phyloP scores from a whole-genome alignment of 176 grass and related monocot species.

The Saccharum officinarum region DNA sequence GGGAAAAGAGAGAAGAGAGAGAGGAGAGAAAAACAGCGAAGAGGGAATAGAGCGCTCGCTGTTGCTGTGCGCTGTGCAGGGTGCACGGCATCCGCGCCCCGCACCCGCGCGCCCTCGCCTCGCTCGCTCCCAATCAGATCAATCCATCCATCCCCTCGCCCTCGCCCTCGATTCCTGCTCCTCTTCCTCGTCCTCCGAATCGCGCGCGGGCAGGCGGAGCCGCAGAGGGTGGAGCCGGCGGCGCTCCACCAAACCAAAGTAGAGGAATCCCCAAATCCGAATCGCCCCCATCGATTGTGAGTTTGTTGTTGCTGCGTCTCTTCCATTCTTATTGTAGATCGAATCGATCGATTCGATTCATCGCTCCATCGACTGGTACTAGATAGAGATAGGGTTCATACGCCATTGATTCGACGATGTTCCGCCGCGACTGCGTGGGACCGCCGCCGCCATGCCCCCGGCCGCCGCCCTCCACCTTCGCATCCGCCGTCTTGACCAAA shows the following conservation, averaged over 20 bases:
- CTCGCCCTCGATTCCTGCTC: not conserved
- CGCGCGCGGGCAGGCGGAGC: not conserved
- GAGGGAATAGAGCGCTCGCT: too few species aligned
- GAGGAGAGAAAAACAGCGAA: too few species aligned
- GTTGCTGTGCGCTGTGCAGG: not conserved
- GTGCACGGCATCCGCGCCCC: not conserved
- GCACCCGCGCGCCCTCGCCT: not conserved
- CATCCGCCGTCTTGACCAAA: not conserved
- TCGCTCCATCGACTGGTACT: not conserved
- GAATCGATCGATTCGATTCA: not conserved
- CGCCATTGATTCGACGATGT: not conserved
- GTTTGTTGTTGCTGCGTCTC: not conserved
- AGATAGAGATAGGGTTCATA: not conserved
- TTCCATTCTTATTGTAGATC: not conserved
- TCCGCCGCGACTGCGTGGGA: slow-evolving; percentile 14
- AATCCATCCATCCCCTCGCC: not conserved
- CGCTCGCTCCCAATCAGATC: not conserved
- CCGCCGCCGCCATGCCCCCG: not conserved
- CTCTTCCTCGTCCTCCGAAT: not conserved
- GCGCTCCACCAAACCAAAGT: not conserved
- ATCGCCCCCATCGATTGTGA: not conserved
- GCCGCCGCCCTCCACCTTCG: not conserved
- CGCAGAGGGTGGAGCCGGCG: not conserved
- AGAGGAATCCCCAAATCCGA: not conserved
- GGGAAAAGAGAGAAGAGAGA: too few species aligned